Conservation (phyloP, 2,329 filamentous ascomycete species). For the Niveomyces coronatus region DNA sequence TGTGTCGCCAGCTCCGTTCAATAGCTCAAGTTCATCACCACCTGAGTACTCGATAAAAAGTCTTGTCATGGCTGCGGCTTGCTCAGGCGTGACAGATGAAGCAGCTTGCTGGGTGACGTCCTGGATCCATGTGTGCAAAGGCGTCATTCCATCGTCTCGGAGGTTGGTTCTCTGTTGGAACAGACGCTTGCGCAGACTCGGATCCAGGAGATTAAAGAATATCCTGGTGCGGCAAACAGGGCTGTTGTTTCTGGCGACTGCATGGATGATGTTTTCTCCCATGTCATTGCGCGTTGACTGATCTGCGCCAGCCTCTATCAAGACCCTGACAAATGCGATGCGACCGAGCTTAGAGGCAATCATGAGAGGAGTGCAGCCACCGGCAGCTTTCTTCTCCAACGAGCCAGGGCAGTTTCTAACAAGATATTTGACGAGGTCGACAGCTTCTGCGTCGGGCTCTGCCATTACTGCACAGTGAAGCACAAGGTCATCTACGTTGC, state of each 20-base stretch:
- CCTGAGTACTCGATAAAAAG: conserved; percentile 45
- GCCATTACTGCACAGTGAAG: conserved; percentile 56
- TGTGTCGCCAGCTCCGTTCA: conserved; percentile 57
- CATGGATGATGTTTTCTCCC: conserved; percentile 61
- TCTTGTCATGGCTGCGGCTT: conserved; percentile 31
- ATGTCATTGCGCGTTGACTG: conserved; percentile 50
- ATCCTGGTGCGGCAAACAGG: conserved; percentile 26
- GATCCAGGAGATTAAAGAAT: conserved; percentile 49
- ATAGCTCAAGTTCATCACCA: conserved; percentile 44
- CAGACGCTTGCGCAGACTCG: conserved; percentile 44
- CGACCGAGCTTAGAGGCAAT: conserved; percentile 51
- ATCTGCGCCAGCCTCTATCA: conserved; percentile 61
- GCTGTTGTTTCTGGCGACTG: conserved; percentile 29
- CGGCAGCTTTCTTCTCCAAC: conserved; percentile 49
- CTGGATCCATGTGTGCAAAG: conserved; percentile 49
- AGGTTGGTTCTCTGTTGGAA: conserved; percentile 47
- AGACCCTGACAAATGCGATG: conserved; percentile 42
- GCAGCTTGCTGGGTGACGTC: conserved; percentile 9
- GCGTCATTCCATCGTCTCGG: conserved; percentile 45
- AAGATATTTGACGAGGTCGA: conserved; percentile 54
- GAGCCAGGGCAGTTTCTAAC: conserved; percentile 49
- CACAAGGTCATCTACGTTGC: conserved; percentile 42
- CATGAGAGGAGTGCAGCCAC: conserved; percentile 56
- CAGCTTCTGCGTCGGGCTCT: conserved; percentile 27
- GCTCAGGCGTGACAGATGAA: conserved; percentile 6